A percentile compares a stretch with the other conserved stretches of the same genome.
Evolutionary conservation across 2,329 filamentous ascomycete species (phyloP).

Genomic region (Monilinia aucupariae): DNA sequence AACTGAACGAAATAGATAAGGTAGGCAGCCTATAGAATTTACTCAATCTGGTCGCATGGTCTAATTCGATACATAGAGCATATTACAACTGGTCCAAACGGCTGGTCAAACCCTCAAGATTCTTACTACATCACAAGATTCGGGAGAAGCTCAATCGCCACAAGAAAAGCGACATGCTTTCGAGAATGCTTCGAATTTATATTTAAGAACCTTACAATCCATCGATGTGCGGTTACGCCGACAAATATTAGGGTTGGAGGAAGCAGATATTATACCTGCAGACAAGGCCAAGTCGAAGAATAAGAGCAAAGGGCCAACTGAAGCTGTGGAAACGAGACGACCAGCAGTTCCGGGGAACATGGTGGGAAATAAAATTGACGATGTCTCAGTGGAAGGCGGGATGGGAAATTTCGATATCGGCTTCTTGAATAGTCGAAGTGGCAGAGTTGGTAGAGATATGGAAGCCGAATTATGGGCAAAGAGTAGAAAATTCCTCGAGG

Average conservation of each 20-base stretch:
- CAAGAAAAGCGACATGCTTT: constrained; percentile 41
- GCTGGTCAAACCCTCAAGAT: constrained; percentile 59
- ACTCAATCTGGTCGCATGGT: background rate
- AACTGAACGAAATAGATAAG: constrained; percentile 73
- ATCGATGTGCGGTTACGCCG: constrained; percentile 70
- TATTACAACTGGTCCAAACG: constrained; percentile 47
- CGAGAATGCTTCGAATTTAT: constrained; percentile 56
- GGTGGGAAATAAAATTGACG: constrained; percentile 14
- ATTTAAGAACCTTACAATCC: constrained; percentile 66
- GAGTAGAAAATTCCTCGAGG: constrained; percentile 50
- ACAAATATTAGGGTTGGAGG: constrained; percentile 74
- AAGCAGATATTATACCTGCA: constrained; percentile 65
- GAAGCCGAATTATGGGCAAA: constrained; percentile 73
- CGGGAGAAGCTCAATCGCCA: constrained; percentile 15
- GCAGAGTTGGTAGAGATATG: constrained; percentile 75
- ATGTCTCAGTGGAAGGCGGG: constrained; percentile 41
- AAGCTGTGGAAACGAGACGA: background rate
- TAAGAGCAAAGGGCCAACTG: constrained; percentile 11
- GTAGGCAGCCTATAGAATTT: constrained; percentile 36
- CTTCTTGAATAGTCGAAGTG: constrained; percentile 81
- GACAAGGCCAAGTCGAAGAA: constrained; percentile 29
- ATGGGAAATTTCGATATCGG: constrained; percentile 67
- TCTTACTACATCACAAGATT: constrained; percentile 46
- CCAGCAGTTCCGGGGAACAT: constrained; percentile 2
- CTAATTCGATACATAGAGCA: constrained; percentile 28